Evolutionary conservation across 768 basidiomycete genomes (phyloP), one percentile per base, ranked within the genome.

Genomic region (Scleroderma bovista): DNA sequence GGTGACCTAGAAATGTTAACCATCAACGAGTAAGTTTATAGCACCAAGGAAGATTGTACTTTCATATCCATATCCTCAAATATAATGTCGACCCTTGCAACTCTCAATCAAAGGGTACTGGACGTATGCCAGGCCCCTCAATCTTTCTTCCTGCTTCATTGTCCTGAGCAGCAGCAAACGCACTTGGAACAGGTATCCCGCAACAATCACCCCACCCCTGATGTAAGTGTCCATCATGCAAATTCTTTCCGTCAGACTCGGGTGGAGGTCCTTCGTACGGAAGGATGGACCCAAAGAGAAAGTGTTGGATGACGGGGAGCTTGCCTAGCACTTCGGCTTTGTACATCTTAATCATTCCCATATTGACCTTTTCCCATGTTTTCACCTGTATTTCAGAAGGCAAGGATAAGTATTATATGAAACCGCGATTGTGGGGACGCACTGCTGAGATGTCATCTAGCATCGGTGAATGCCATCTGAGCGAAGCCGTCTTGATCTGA

Each of bases 381-480:
- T 88, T 92, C 3, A 91, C 84, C 84, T 74, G 39, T 20, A 48
- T 12, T 10, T 19, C 12, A 40, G 16, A 31, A 33, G 36, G 9
- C n/a, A 44, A n/a, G n/a, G 6, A 24, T 22, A 15, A 49, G 23
- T 44, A 24, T 7, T 3, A n/a, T 36, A 45, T 46, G 42, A 48
- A 44, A 38, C 12, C 40, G 47, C 11, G 23, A 43, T 37, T 22
- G 6, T 11, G 7, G 3, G 9, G 8, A 59, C 75, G 37, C 53
- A 70, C 93, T 0, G 86, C 92, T 1, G 93, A 94, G 48, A 98
- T 98, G 61, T 98, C 95, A 65, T 97, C 92, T 7, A 99, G 79
- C 95, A 99, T 98, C 1, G 95, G 95, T 0, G 93, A 96, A 70
- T 99, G 95, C 95, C 95, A 99, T 46, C 93, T 79, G 1, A 98